A percentile compares a stretch with the other conserved stretches of the same genome.
phyloP scores from a whole-genome alignment of 2,329 filamentous ascomycete genomes.

The Exserohilum rostratum region DNA sequence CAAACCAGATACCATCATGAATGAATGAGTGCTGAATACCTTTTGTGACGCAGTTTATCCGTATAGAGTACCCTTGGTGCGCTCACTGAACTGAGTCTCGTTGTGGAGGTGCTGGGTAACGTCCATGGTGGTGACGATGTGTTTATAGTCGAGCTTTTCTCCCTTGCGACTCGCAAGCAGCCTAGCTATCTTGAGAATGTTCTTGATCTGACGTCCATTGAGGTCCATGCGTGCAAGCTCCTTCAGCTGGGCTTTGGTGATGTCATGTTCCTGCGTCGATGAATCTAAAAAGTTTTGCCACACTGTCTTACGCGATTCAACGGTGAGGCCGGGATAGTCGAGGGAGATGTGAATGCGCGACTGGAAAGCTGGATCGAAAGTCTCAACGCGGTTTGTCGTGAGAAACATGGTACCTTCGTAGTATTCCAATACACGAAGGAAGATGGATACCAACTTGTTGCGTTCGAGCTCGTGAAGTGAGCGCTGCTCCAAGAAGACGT shows the following conservation, averaged over 20 bases:
- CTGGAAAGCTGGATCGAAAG: conserved; percentile 42
- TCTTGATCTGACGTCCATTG: conserved; percentile 61
- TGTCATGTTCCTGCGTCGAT: conserved; percentile 21
- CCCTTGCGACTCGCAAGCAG: conserved; percentile 36
- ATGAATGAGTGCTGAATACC: neutral
- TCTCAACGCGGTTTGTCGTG: conserved; percentile 43
- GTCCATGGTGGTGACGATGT: conserved; percentile 46
- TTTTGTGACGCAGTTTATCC: neutral
- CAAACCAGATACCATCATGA: neutral
- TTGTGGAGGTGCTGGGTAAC: conserved; percentile 51
- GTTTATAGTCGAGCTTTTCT: conserved; percentile 34
- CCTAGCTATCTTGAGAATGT: conserved; percentile 44
- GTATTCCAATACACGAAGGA: conserved; percentile 43
- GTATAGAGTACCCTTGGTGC: conserved; percentile 30
- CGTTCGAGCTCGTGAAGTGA: conserved; percentile 38
- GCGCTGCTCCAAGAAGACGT: conserved; percentile 60
- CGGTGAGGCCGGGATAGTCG: conserved; percentile 34
- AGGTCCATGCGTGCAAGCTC: conserved; percentile 51
- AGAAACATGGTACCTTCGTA: conserved; percentile 45
- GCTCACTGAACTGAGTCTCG: conserved; percentile 40
- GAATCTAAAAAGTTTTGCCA: conserved; percentile 48
- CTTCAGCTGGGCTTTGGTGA: conserved; percentile 17
- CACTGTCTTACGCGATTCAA: conserved; percentile 44
- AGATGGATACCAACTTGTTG: conserved; percentile 50
- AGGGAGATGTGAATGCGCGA: conserved; percentile 42